Evolutionary conservation across 2,329 filamentous ascomycete genomes (phyloP).

Genomic region (Fusarium pseudoanthophilum): DNA sequence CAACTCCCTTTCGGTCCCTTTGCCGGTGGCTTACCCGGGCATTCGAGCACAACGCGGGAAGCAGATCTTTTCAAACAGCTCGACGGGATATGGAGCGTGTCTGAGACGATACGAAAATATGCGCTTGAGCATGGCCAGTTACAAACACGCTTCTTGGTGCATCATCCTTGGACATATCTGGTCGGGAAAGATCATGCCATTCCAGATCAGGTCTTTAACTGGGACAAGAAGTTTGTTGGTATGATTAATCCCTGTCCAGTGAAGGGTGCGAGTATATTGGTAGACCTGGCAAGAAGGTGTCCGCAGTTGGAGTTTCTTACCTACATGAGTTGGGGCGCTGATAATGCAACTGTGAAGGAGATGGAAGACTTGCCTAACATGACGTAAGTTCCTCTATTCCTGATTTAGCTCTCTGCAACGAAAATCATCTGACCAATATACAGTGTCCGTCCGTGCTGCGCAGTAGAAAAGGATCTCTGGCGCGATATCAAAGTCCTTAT

Average conservation of each 20-base stretch:
- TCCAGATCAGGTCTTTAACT: background rate
- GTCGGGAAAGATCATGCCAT: background rate
- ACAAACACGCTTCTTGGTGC: background rate
- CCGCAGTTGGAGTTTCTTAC: background rate
- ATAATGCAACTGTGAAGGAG: background rate
- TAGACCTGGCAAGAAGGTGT: background rate
- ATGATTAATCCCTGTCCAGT: background rate
- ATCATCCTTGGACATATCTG: constrained; percentile 4
- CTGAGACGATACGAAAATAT: background rate
- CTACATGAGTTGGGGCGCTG: background rate
- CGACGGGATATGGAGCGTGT: constrained; percentile 1
- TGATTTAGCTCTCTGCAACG: rapidly evolving
- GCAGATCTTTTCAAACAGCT: background rate
- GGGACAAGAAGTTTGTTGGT: background rate
- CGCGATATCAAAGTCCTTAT: background rate
- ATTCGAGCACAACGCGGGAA: background rate
- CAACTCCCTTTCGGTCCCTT: constrained; percentile 3
- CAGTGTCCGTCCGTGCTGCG: background rate
- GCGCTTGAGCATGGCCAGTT: background rate
- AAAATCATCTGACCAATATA: rapidly evolving
- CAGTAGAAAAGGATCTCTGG: background rate
- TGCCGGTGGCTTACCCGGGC: background rate
- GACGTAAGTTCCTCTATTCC: background rate
- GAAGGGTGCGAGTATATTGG: background rate
- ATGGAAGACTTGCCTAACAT: background rate